These are phyloP conservation scores for Aspergillus sclerotioniger DNA, from an alignment of 495 filamentous ascomycete genomes.

Conservation along the genomic window DNA sequence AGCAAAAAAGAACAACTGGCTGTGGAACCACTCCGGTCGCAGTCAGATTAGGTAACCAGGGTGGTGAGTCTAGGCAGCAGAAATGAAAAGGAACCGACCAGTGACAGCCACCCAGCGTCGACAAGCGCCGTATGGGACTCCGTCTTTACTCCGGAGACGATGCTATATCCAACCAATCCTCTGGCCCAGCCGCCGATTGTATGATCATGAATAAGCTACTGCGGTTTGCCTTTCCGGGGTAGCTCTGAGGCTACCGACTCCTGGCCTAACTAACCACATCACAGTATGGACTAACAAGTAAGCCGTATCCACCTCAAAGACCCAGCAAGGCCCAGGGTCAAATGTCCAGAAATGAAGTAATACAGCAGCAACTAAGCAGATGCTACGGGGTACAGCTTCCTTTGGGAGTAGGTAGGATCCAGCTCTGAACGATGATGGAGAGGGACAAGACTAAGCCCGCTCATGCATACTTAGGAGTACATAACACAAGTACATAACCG, in stretches of 20 bases:
- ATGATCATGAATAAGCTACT: not conserved
- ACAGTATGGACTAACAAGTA: not conserved
- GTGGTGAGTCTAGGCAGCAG: conserved; percentile 6
- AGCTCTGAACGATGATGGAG: not conserved
- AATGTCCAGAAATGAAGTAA: not conserved
- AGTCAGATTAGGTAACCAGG: conserved; percentile 13
- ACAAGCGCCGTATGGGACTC: not conserved
- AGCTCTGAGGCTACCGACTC: not conserved
- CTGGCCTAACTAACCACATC: not conserved
- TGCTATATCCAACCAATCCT: not conserved
- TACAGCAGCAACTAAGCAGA: not conserved
- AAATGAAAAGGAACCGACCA: not conserved
- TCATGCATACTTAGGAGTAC: not conserved
- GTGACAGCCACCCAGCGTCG: not conserved
- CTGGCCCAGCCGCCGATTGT: not conserved
- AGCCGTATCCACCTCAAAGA: not conserved
- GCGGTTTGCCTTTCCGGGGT: not conserved
- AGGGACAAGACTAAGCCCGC: not conserved
- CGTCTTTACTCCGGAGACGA: not conserved
- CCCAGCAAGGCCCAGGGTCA: not conserved
- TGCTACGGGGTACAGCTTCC: not conserved
- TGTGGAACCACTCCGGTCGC: conserved; percentile 17
- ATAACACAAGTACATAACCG: not conserved
- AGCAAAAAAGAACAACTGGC: conserved; percentile 16
- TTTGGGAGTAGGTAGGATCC: no score